Evolutionary conservation across 345 rosid species (phyloP), one percentile per base, ranked within the genome.

Genomic region (Eucalyptus guilfoylei): DNA sequence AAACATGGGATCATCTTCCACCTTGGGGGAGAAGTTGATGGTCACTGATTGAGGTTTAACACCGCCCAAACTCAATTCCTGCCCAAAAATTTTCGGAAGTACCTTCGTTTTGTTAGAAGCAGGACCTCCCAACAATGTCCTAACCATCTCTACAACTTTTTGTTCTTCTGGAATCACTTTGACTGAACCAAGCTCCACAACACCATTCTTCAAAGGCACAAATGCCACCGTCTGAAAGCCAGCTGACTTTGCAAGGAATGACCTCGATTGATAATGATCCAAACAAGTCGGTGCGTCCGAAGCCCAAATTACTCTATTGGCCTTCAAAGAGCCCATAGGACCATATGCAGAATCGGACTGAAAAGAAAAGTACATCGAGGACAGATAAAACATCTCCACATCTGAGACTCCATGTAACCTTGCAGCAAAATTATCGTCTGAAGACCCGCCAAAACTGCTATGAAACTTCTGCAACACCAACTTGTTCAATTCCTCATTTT

Each of bases 131-230:
- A 97, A 95, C 5, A 95, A 86, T 34, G 90, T 90, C 87, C 93
- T 95, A 32, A 96, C 93, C 93, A 86, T 93, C 93, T 97, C 97
- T 91, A 94, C 90, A 86, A 91, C 72, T 90, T 91, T 91, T 86
- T 92, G 94, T 44, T 96, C 97, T 89, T 98, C 97, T 0, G 95
- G 95, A 81, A 96, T 93, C 28, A 88, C 88, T 87, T 93, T 95
- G 89, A 95, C 89, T 0, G 99, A 98, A 90, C 98, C 99, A 40
- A 98, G 96, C 93, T 98, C 99, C 86, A 97, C 94, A 72, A 97
- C 97, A 49, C 99, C 99, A 90, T 92, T 92, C 87, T 94, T 96
- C 32, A 94, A 95, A 11, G 99, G 97, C 49, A 96, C 92, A 89
- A 96, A 95, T 80, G 90, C 95, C 23, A 93, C 95, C 6, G 99